These are phyloP conservation scores for Kurtzmaniella fragi DNA, from an alignment of 805 yeast genomes.

Conservation along the genomic window DNA sequence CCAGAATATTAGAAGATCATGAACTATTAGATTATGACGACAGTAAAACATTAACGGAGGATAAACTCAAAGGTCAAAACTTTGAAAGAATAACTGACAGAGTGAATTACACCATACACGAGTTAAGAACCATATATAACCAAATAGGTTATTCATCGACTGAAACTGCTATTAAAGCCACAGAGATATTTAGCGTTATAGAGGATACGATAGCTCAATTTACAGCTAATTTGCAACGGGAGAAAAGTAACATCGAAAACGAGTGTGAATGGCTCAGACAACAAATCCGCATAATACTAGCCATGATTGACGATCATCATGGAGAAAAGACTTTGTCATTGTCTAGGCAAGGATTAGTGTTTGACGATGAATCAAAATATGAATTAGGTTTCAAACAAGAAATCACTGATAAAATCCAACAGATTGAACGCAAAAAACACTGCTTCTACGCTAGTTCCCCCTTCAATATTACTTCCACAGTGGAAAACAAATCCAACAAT, in stretches of 20 bases:
- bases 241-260: slow-evolving; percentile 32
- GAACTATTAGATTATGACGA: slow-evolving; percentile 8
- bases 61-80: slow-evolving; percentile 7
- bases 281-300: slow-evolving; percentile 34
- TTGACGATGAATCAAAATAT: slow-evolving; percentile 19
- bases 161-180: slow-evolving; percentile 46
- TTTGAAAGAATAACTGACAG: slow-evolving; percentile 28
- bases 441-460: slow-evolving; percentile 24
- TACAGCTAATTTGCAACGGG: slow-evolving; percentile 25
- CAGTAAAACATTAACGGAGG: slow-evolving; percentile 4
- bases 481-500: slow-evolving; percentile 9
- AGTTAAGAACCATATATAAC: slow-evolving; percentile 43
- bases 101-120: slow-evolving; percentile 32
- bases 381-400: slow-evolving; percentile 27
- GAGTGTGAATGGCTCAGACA: slow-evolving; percentile 44
- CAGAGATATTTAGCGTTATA: slow-evolving; percentile 44
- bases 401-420: slow-evolving; percentile 13
- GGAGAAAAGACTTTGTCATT: slow-evolving; percentile 22
- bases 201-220: slow-evolving; percentile 45
- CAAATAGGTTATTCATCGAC: slow-evolving; percentile 52
- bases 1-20: background rate
- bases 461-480: slow-evolving; percentile 16
- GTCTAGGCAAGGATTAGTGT: slow-evolving; percentile 27
- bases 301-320: slow-evolving; percentile 31
- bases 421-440: slow-evolving; percentile 9